Base-by-base conservation (phyloP, 2,329 filamentous ascomycete genomes). In the Fusarium sp. region DNA sequence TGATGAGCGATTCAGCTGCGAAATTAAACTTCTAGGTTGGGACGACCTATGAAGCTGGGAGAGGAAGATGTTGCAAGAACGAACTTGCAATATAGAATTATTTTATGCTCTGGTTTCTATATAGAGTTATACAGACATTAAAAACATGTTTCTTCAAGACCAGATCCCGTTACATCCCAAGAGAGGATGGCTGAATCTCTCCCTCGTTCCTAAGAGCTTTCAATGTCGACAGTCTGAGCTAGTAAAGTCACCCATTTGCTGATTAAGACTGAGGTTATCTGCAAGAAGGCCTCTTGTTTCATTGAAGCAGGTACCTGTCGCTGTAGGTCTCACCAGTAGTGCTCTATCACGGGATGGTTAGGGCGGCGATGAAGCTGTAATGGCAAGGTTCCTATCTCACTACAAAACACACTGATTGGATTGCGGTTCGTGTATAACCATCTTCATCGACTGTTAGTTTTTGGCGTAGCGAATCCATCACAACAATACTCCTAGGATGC, bases 351-450 rank as follows among this genome's bases (percentile, higher is more conserved):
- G 11, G 18, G 2, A 20, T 20, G 36, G 20, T 38, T 38, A 12
- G 18, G 18, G 18, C 0, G 11, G 11, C 18, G 18, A 20, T 38
- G 36, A 38, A 34, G 14, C 32, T 34, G 32, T 34, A 3, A 34
- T 34, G 32, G 32, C 32, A 3, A 34, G 32, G 32, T 34, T 34
- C 32, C 32, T 15, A 34, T 17, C 41, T n/a, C 8, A n/a, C 41
- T 14, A 17, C 0, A 17, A 42, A 10, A 11, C 6, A 10, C 13
- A 41, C 8, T n/a, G 22, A 0, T 0, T 0, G 39, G 14, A 18
- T 6, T n/a, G 39, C 1, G n/a, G 11, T 42, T 20, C 41, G 22
- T 11, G 12, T 6, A 17, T 44, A 1, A 44, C 5, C 15, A 7
- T 0, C 41, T 17, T n/a, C 13, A 24, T 24, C n/a, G 10, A 45